Base-by-base conservation (phyloP, 345 rosid species). In the Streptanthus diversifolius region DNA sequence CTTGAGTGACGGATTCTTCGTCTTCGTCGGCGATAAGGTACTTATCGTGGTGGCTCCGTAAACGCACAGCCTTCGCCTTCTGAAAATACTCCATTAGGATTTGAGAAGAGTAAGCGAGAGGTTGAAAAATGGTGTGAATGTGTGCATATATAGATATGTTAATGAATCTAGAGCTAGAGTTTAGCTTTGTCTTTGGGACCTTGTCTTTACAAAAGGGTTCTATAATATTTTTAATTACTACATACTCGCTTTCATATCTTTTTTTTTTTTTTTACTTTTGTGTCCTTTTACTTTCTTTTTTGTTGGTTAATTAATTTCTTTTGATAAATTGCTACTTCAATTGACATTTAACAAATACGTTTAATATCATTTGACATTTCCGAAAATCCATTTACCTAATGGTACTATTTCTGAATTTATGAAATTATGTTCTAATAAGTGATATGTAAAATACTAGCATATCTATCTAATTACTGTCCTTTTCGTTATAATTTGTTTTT, bases 1-100 rank as follows among this genome's bases (percentile, higher is more conserved):
- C 88, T 69, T 91, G 93, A 21, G 78, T 72, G 4, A 91, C 88
- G 21, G 85, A 73, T 63, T 88, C 95, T 78, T 91, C 86, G 74
- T 91, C 90, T 7, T 86, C 95, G 15, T 86, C 87, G 0, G 96
- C 97, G 1, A 82, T 1, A 0, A 93, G 81, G 78, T 75, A 93
- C 76, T 91, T 91, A 80, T 85, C 93, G 65, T 88, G 99, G 80
- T 85, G 87, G 83, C 93, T 85, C 10, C 89, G 80, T 12, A 91
- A 73, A 22, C 96, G 91, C 54, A 93, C 91, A 13, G 87, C 86
- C 45, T 75, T 88, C 1, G 92, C 97, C 54, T 90, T 90, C 32
- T 74, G 77, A 73, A 90, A 91, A 66, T 84, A 49, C 44, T 95
- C 98, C 99, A 95, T 91, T 43, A 12, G 30, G 56, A 51, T 51